Conservation (phyloP, 345 rosid species). For the Citrus maxima region DNA sequence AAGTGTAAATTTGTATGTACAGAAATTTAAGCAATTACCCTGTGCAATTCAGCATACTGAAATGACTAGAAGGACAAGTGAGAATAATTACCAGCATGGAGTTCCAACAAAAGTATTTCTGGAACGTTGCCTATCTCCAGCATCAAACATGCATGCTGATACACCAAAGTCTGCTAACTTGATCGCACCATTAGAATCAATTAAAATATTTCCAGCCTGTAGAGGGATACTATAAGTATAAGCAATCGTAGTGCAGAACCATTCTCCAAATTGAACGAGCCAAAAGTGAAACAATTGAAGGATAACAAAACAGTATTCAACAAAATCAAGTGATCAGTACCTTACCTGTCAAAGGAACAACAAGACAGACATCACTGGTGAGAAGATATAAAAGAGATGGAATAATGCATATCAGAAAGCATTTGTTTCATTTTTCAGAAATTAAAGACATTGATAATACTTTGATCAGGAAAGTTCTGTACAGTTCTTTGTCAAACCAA, state of each 20-base stretch:
- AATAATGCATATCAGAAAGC: not conserved
- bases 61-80: not conserved
- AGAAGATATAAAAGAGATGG: not conserved
- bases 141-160: constrained; percentile 97
- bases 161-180: constrained; percentile 98
- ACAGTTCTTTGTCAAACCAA: not conserved
- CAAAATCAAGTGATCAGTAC: not conserved
- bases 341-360: not conserved
- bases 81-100: constrained; percentile 80
- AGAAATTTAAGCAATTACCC: not conserved
- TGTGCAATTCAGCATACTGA: not conserved
- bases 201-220: constrained; percentile 94
- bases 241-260: constrained; percentile 13
- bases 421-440: not conserved
- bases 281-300: not conserved
- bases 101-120: constrained; percentile 99
- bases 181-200: constrained; percentile 75
- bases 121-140: constrained; percentile 95
- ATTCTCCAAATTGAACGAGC: not conserved
- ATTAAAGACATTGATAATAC: not conserved
- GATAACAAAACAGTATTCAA: not conserved
- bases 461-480: not conserved
- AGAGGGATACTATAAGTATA: constrained; percentile 16
- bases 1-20: not conserved
- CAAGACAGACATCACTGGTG: not conserved